A percentile compares a stretch with the other conserved stretches of the same genome.
Evolutionary conservation across 371 early-diverging fungal genomes (phyloP).

Genomic region (Catenaria anguillulae): DNA sequence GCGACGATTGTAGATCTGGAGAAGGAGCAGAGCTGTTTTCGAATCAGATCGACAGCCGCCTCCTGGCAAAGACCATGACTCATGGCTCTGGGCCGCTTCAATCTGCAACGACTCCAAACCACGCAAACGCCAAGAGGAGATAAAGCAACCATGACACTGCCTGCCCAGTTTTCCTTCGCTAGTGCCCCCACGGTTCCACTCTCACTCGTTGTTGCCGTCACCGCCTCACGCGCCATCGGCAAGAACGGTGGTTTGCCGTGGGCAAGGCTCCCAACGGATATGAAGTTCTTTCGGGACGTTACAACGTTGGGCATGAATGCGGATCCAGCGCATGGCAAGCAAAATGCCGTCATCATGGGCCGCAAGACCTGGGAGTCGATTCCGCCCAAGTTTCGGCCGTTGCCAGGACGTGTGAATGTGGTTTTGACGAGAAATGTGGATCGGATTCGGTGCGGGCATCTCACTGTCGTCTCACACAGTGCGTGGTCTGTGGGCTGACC

Average conservation of each 20-base stretch:
- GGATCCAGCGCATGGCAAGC: not conserved
- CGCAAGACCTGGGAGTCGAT: slow-evolving; percentile 77
- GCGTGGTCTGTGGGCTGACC: no score
- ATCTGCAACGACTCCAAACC: no score
- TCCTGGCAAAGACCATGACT: no score
- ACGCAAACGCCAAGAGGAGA: no score
- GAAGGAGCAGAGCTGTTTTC: no score
- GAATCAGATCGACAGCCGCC: no score
- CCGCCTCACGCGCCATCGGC: slow-evolving; percentile 66
- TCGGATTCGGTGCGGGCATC: slow-evolving; percentile 39
- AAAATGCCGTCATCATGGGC: slow-evolving; percentile 79
- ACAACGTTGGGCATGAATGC: slow-evolving; percentile 37
- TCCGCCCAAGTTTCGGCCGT: slow-evolving; percentile 56
- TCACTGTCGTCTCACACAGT: no score
- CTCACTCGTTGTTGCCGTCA: slow-evolving; percentile 55
- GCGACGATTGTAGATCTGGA: no score
- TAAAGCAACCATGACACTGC: no score
- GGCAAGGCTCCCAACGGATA: slow-evolving; percentile 58
- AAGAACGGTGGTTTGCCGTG: slow-evolving; percentile 54
- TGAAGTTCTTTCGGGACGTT: slow-evolving; percentile 55
- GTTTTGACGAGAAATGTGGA: slow-evolving; percentile 47
- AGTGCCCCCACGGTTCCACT: no score
- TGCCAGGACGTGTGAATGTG: slow-evolving; percentile 58
- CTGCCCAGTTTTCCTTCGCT: no score
- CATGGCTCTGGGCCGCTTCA: no score